Base-by-base conservation (phyloP, 2,329 filamentous ascomycete species). In the Trichoderma sp. region DNA sequence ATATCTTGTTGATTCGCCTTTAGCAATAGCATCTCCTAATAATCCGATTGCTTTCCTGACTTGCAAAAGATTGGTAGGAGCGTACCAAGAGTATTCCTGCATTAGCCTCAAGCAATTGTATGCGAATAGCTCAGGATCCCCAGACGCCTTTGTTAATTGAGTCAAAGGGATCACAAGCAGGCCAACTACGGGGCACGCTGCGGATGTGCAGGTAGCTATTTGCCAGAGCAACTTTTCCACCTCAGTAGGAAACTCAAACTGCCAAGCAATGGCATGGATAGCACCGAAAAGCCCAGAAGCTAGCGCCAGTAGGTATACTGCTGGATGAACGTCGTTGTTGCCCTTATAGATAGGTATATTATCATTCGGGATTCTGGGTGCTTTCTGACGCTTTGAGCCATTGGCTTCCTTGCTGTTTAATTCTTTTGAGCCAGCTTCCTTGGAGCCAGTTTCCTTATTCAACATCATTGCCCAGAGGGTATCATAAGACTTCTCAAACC, bases 381-480 rank as follows among this genome's bases (percentile, higher is more conserved):
- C n/a, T 4, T 49, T 49, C 47, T 49, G n/a, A 13, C 2, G 6
- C n/a, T 49, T 21, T 49, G n/a, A 13, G 43, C 16, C 5, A 21
- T 49, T n/a, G 2, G 10, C 13, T 13, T 49, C 4, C 2, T 49
- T 13, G 4, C 2, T 0, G n/a, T 4, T n/a, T 1, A 4, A 0
- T 21, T 49, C 0, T 49, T 21, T 21, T 7, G 10, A 2, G 33
- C 11, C 14, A 13, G n/a, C 10, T 11, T 49, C 3, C 2, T 49
- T 24, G 11, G 3, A 5, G 8, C 4, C n/a, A 5, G 47, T 13
- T 24, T 49, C 3, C 19, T 24, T 49, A 49, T 49, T 49, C 47
- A 13, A n/a, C 47, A 49, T 49, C 1, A 24, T 24, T 49, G 47
- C 47, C 47, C 47, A 49, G 13, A 49, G 4, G 5, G n/a, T 49